Conservation (phyloP, 805 yeast genomes). For the Scheffersomyces coipomensis region DNA sequence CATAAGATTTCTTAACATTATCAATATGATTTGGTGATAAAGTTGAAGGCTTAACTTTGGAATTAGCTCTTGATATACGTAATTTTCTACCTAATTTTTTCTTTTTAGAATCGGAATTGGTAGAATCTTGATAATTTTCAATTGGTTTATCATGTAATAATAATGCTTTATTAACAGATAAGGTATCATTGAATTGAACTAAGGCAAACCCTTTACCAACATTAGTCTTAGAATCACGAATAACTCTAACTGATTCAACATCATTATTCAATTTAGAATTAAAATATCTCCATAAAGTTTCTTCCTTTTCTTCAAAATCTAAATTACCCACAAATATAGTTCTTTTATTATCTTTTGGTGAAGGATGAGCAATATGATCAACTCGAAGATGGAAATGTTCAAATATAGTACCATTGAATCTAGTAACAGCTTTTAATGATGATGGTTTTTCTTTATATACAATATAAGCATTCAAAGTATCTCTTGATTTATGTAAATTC, state of each 20-base stretch:
- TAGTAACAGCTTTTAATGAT: conserved; percentile 45
- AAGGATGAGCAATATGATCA: conserved; percentile 91
- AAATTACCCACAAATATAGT: conserved; percentile 91
- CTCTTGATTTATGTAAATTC: conserved; percentile 72
- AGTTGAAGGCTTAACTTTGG: conserved; percentile 38
- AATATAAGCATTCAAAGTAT: conserved; percentile 83
- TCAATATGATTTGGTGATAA: conserved; percentile 45
- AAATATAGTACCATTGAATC: conserved; percentile 67
- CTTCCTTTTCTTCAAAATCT: conserved; percentile 91
- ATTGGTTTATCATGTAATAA: conserved; percentile 69
- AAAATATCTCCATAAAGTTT: conserved; percentile 82
- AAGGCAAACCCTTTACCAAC: conserved; percentile 97
- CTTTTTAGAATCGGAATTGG: conserved; percentile 21
- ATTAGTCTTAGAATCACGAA: conserved; percentile 91
- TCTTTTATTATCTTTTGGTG: conserved; percentile 77
- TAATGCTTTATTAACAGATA: conserved; percentile 78
- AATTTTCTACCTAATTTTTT: conserved; percentile 66
- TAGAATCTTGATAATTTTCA: too few species aligned
- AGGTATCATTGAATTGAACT: conserved; percentile 77
- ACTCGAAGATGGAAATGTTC: conserved; percentile 78
- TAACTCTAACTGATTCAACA: conserved; percentile 84
- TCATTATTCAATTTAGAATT: conserved; percentile 42
- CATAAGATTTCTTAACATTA: conserved; percentile 24
- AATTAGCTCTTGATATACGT: conserved; percentile 65
- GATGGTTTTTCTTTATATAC: conserved; percentile 62